phyloP scores from a whole-genome alignment of 257 asterid species.

The Przewalskia tangutica region DNA sequence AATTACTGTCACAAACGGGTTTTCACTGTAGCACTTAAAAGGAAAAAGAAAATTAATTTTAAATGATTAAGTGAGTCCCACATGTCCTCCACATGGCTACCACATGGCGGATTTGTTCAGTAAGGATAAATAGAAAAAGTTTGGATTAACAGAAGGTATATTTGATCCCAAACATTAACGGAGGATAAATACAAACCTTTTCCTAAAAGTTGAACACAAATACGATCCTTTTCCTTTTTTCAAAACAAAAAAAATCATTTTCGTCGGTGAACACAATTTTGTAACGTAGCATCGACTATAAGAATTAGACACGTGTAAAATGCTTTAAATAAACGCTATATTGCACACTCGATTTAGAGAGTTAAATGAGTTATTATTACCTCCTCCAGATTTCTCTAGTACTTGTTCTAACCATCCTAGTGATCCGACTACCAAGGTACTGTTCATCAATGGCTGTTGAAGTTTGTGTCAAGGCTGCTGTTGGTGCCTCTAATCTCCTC shows the following conservation, averaged over 20 bases:
- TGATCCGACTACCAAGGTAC: not conserved
- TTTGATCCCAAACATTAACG: no score
- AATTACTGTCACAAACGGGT: no score
- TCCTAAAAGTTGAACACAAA: no score
- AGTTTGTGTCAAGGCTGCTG: slow-evolving; percentile 63
- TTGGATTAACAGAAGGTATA: no score
- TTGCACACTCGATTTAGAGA: not conserved
- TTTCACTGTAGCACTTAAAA: no score
- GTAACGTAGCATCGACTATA: not conserved
- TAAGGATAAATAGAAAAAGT: no score
- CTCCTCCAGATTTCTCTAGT: not conserved
- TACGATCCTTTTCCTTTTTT: no score
- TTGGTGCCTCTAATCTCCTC: slow-evolving; percentile 44
- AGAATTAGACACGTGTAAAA: not conserved
- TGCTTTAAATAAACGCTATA: not conserved
- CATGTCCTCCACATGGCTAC: no score
- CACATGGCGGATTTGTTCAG: no score
- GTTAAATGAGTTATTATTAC: not conserved
- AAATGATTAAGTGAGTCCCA: no score
- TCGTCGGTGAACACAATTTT: not conserved
- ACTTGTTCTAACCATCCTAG: not conserved
- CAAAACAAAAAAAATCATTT: not conserved
- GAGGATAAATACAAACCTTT: no score
- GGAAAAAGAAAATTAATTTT: no score
- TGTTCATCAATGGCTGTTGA: slow-evolving; percentile 51